Base-by-base conservation (phyloP, 371 early-diverging fungal genomes). In the Mortierella sp. region DNA sequence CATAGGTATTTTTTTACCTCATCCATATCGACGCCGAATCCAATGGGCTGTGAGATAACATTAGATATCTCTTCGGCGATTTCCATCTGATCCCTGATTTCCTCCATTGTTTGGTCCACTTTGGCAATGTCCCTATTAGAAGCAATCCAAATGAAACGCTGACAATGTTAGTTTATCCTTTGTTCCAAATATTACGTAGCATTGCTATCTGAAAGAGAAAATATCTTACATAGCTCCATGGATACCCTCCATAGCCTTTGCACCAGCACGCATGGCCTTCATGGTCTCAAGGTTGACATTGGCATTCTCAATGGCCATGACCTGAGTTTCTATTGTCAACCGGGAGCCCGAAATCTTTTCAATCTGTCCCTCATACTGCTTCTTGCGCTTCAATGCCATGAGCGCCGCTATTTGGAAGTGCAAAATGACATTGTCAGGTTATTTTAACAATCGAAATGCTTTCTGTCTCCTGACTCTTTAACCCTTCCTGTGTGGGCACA, bases 11-110 rank as follows among this genome's bases (percentile, higher is more conserved):
- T n/a, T n/a, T n/a, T 68, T 85, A 90, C 91, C 84, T 98, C 98
- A 80, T 98, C 97, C 79, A 96, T 54, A 22, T 96, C 96, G n/a
- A 90, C 84, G 13, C 96, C 97, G 68, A 94, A 87, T 56, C 89
- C 84, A 66, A 96, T 89, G 1, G 98, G 97, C 80, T 93, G 93
- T 55, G 97, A 92, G 71, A 99, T 96, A 29, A 97, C 98, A 37
- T 96, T 95, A 19, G 94, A 93, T 29, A 99, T 92, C 85, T 98
- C 98, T 76, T 96, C 96, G 22, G 97, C 96, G 70, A 97, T 83
- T 75, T 97, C 97, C 96, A 97, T 97, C 83, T 98, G 97, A 68
- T 98, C 98, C 62, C 96, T 91, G 68, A 99, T 97, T 64, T 97
- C 97, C 80, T 99, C 99, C 97, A 97, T 96, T 3, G 94, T 95